Evolutionary conservation across 768 basidiomycete species (phyloP).

Genomic region (Xerocomellus intermedius): DNA sequence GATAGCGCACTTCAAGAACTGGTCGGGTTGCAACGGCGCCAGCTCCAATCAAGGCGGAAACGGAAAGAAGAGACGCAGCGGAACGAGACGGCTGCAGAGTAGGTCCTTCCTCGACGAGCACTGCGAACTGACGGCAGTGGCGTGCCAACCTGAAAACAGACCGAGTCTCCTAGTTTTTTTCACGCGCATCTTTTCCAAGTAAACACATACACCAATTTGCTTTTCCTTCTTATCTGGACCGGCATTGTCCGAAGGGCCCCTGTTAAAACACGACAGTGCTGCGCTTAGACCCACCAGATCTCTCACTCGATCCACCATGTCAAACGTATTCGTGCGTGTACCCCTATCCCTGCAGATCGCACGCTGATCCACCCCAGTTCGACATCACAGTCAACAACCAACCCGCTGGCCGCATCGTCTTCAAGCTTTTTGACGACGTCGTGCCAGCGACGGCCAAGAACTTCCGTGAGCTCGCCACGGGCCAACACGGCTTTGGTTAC

Average conservation of each 20-base stretch:
- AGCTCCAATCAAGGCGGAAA: too few relatives aligned
- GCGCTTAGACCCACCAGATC: not conserved
- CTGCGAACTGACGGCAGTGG: too few relatives aligned
- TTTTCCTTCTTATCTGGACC: too few relatives aligned
- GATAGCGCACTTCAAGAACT: too few relatives aligned
- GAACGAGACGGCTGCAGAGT: too few relatives aligned
- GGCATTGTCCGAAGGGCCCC: constrained; percentile 3
- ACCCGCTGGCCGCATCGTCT: constrained; percentile 58
- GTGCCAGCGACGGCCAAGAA: constrained; percentile 76
- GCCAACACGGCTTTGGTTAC: constrained; percentile 75
- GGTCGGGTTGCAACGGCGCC: too few relatives aligned
- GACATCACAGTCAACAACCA: constrained; percentile 52
- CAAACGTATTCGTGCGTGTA: constrained; percentile 20
- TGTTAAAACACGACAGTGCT: not conserved
- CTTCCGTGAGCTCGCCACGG: constrained; percentile 88
- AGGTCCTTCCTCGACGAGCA: too few relatives aligned
- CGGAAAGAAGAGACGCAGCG: too few relatives aligned
- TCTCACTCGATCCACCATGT: constrained; percentile 15
- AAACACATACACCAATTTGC: too few relatives aligned
- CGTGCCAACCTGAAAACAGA: too few relatives aligned
- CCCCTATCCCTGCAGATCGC: not conserved
- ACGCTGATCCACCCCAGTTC: constrained; percentile 46
- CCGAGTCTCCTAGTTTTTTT: too few relatives aligned
- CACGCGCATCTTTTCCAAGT: too few relatives aligned
- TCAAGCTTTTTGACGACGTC: constrained; percentile 82